Percentiles rank a stretch among this genome's conserved stretches.
These are phyloP conservation scores for Lichtheimia ornata DNA, from an alignment of 371 early-diverging fungal genomes.

Conservation along the genomic window DNA sequence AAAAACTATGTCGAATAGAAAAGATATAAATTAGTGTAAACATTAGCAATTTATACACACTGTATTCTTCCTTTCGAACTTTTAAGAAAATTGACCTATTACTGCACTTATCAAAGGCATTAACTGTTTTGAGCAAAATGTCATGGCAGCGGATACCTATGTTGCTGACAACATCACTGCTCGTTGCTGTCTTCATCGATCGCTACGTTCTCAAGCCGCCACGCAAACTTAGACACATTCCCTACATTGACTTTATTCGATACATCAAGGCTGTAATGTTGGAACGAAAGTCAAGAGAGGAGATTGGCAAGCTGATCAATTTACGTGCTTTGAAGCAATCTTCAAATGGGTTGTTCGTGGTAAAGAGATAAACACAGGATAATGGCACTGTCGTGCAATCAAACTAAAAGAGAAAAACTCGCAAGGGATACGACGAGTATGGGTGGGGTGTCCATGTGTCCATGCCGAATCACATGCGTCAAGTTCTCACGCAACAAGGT, in stretches of 20 bases:
- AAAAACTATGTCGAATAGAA: no score
- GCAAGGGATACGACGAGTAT: slow-evolving; percentile 3
- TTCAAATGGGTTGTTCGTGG: background rate
- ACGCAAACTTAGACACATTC: slow-evolving; percentile 6
- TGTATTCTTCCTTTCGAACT: no score
- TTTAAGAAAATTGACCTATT: no score
- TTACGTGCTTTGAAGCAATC: background rate
- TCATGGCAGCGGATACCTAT: no score
- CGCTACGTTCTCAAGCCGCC: slow-evolving; percentile 1
- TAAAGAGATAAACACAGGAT: background rate
- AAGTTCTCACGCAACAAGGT: slow-evolving; percentile 13
- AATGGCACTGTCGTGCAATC: background rate
- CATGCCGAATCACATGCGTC: slow-evolving; percentile 4
- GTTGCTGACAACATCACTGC: no score
- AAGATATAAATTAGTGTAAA: no score
- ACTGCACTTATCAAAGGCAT: no score
- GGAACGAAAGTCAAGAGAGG: background rate
- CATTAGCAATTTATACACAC: no score
- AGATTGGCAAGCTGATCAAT: no score
- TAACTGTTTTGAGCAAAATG: no score
- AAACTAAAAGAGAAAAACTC: no score
- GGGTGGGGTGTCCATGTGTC: slow-evolving; percentile 16
- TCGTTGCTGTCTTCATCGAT: no score
- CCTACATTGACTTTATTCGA: background rate
- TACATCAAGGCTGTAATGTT: background rate